phyloP scores from a whole-genome alignment of 2,329 filamentous ascomycete species.

The Thelonectria discophora region DNA sequence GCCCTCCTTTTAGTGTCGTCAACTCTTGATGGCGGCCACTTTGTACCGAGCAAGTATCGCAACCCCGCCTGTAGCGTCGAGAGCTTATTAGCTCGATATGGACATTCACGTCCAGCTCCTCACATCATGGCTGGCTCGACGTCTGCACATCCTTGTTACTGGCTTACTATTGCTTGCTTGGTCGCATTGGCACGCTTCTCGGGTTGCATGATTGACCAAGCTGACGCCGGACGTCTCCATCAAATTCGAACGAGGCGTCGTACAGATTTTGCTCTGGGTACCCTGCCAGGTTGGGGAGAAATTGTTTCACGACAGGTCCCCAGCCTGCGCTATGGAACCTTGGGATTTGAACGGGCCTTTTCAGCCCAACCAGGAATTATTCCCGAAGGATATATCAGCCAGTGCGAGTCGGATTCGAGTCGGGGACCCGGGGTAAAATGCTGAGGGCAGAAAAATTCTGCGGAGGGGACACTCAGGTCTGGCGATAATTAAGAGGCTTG shows the following conservation, averaged over 20 bases:
- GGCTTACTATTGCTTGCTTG: slow-evolving; percentile 7
- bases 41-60: slow-evolving; percentile 28
- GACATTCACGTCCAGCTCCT: slow-evolving; percentile 17
- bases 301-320: slow-evolving; percentile 13
- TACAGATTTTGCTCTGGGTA: background rate
- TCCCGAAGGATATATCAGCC: slow-evolving; percentile 12
- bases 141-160: slow-evolving; percentile 9
- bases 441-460: background rate
- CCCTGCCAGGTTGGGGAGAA: slow-evolving; percentile 4
- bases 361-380: background rate
- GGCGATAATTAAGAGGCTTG: slow-evolving; percentile 14
- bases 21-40: slow-evolving; percentile 21
- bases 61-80: slow-evolving; percentile 20
- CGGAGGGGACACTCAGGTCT: background rate
- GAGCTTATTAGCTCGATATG: slow-evolving; percentile 20
- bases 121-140: slow-evolving; percentile 27
- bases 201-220: slow-evolving; percentile 13
- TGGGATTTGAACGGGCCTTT: slow-evolving; percentile 17
- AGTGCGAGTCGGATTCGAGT: slow-evolving; percentile 7
- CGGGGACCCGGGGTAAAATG: slow-evolving; percentile 26
- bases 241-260: background rate
- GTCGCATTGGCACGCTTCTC: slow-evolving; percentile 5
- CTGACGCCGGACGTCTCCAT: slow-evolving; percentile 4
- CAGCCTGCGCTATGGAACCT: slow-evolving; percentile 21
- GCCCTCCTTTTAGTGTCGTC: background rate